phyloP scores from a whole-genome alignment of 2,329 filamentous ascomycete genomes.

The Colletotrichum salicis region DNA sequence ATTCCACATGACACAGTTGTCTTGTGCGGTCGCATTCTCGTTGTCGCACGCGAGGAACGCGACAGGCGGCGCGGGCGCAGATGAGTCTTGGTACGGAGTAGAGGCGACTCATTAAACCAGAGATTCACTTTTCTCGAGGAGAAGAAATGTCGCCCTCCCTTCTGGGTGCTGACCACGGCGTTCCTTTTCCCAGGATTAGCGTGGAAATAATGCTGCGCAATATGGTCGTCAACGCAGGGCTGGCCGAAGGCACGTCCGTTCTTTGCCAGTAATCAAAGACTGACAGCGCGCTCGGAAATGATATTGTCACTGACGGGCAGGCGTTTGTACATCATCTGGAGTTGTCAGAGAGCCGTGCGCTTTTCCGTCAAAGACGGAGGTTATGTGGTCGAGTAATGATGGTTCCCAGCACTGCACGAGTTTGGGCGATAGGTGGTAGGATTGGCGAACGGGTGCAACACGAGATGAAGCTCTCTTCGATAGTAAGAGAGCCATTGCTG shows the following conservation, averaged over 20 bases:
- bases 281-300: neutral
- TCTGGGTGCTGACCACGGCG: neutral
- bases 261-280: neutral
- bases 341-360: neutral
- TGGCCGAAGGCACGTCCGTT: neutral
- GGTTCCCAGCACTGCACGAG: constrained; percentile 1
- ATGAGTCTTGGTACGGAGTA: neutral
- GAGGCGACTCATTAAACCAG: neutral
- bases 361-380: too few relatives aligned
- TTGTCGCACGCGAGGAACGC: neutral
- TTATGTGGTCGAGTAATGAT: constrained; percentile 1
- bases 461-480: neutral
- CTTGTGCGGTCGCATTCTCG: neutral
- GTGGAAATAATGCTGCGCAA: neutral
- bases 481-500: neutral
- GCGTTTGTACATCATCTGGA: constrained; percentile 21
- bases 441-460: constrained; percentile 14
- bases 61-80: neutral
- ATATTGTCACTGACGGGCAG: neutral
- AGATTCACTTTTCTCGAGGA: neutral
- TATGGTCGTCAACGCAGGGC: neutral
- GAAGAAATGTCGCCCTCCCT: constrained; percentile 3
- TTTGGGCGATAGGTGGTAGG: constrained; percentile 7
- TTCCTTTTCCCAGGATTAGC: neutral
- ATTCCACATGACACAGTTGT: neutral